These are phyloP conservation scores for Nakaseomyces glabratus DNA, from an alignment of 1,139 yeast species.

Conservation along the genomic window DNA sequence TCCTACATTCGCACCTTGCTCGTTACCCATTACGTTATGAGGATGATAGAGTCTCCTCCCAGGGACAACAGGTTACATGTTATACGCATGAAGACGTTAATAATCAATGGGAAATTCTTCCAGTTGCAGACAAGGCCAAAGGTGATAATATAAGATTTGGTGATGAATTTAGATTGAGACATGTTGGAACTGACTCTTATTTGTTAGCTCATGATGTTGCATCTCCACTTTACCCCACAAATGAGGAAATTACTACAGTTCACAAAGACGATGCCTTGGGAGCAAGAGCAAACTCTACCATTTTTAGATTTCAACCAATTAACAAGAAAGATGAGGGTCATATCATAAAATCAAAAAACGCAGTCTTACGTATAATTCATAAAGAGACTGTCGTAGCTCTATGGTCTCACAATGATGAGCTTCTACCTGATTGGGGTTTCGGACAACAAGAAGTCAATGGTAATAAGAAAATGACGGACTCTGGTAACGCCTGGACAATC, in stretches of 20 bases:
- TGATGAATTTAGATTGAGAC: slow-evolving; percentile 71
- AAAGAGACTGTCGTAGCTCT: slow-evolving; percentile 82
- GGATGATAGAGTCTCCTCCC: slow-evolving; percentile 92
- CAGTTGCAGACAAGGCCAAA: slow-evolving; percentile 41
- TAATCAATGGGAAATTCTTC: slow-evolving; percentile 83
- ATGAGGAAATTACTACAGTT: slow-evolving; percentile 82
- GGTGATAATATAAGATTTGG: slow-evolving; percentile 49
- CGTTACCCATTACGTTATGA: slow-evolving; percentile 86
- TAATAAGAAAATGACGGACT: slow-evolving; percentile 65
- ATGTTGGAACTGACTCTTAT: slow-evolving; percentile 69
- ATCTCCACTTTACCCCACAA: slow-evolving; percentile 83
- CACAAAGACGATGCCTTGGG: slow-evolving; percentile 46
- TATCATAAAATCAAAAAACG: slow-evolving; percentile 57
- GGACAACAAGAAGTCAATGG: slow-evolving; percentile 92
- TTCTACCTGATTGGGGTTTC: slow-evolving; percentile 92
- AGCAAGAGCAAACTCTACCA: slow-evolving; percentile 59
- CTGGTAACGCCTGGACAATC: slow-evolving; percentile 64
- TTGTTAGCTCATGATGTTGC: slow-evolving; percentile 94
- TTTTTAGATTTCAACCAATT: slow-evolving; percentile 63
- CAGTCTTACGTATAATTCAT: slow-evolving; percentile 64
- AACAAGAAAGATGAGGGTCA: slow-evolving; percentile 44
- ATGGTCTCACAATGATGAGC: slow-evolving; percentile 84
- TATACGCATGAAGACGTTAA: slow-evolving; percentile 49
- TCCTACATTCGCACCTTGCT: slow-evolving; percentile 69
- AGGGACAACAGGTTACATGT: slow-evolving; percentile 91